These are phyloP conservation scores for Diaporthe vexans DNA, from an alignment of 2,329 filamentous ascomycete genomes.

Conservation along the genomic window DNA sequence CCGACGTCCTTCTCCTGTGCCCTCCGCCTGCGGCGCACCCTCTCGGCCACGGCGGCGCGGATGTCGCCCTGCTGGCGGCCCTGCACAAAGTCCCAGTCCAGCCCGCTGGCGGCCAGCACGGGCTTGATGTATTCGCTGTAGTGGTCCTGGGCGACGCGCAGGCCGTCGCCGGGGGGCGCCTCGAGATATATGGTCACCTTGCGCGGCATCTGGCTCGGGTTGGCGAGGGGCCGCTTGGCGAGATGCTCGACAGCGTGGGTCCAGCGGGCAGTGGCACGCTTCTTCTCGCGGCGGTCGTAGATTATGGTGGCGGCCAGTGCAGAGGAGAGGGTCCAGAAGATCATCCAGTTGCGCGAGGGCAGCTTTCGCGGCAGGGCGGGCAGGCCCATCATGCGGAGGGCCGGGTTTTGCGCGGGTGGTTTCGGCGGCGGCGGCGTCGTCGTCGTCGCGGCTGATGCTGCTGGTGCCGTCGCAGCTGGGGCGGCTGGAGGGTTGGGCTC, in stretches of 20 bases:
- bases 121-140: constrained; percentile 98
- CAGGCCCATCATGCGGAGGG: constrained; percentile 84
- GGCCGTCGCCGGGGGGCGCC: constrained; percentile 87
- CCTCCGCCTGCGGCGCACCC: constrained; percentile 79
- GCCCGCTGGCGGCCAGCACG: constrained; percentile 85
- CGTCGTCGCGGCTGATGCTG: constrained; percentile 42
- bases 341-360: constrained; percentile 97
- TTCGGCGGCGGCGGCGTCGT: constrained; percentile 51
- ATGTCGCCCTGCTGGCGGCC: constrained; percentile 94
- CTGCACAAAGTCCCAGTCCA: constrained; percentile 98
- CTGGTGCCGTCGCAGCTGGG: constrained; percentile 45
- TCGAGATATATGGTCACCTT: constrained; percentile 89
- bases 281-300: constrained; percentile 95
- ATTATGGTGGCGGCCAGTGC: constrained; percentile 84
- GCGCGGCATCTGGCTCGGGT: constrained; percentile 79
- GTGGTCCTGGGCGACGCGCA: constrained; percentile 90
- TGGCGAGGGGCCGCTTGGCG: constrained; percentile 77
- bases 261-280: constrained; percentile 88
- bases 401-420: constrained; percentile 73
- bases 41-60: constrained; percentile 86
- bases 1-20: constrained; percentile 63
- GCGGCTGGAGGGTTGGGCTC: constrained; percentile 37
- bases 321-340: constrained; percentile 86
- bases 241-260: constrained; percentile 87
- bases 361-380: constrained; percentile 87